Percentiles rank a stretch among this genome's conserved stretches.
phyloP scores from a whole-genome alignment of 1,284 basidiomycete genomes.

The Malassezia nana region DNA sequence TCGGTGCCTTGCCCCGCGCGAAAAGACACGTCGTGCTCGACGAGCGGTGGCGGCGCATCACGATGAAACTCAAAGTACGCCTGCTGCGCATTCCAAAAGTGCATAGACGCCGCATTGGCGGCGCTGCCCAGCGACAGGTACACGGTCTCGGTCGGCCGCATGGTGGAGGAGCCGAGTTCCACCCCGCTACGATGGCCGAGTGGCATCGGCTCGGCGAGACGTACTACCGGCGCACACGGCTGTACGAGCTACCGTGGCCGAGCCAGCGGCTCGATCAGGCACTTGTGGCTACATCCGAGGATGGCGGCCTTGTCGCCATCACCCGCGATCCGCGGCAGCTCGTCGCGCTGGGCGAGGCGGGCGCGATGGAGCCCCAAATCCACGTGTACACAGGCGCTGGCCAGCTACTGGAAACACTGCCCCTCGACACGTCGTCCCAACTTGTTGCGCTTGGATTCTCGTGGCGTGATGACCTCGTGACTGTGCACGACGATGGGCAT shows the following conservation, averaged over 20 bases:
- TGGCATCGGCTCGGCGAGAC: constrained; percentile 41
- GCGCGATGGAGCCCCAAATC: constrained; percentile 60
- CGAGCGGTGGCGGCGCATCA: constrained; percentile 18
- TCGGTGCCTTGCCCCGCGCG: constrained; percentile 27
- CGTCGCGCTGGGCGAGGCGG: constrained; percentile 61
- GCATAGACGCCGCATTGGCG: constrained; percentile 39
- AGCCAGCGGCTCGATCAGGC: constrained; percentile 71
- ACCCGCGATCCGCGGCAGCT: constrained; percentile 76
- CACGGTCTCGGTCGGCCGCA: constrained; percentile 32
- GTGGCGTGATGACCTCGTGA: constrained; percentile 64
- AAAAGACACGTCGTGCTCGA: constrained; percentile 41
- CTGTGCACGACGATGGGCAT: constrained; percentile 81
- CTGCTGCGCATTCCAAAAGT: constrained; percentile 45
- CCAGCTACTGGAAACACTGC: constrained; percentile 49
- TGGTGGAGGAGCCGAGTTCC: not conserved
- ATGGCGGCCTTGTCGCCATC: constrained; percentile 80
- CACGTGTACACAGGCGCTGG: constrained; percentile 53
- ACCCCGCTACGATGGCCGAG: constrained; percentile 17
- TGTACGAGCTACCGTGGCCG: constrained; percentile 74
- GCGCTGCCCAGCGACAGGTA: constrained; percentile 40
- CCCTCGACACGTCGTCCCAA: constrained; percentile 65
- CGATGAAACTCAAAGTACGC: constrained; percentile 29
- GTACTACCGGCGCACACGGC: constrained; percentile 59
- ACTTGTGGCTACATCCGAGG: constrained; percentile 66
- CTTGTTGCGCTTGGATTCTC: constrained; percentile 77